Base-by-base conservation (phyloP, 768 basidiomycete species). In the Suillus brevipes region DNA sequence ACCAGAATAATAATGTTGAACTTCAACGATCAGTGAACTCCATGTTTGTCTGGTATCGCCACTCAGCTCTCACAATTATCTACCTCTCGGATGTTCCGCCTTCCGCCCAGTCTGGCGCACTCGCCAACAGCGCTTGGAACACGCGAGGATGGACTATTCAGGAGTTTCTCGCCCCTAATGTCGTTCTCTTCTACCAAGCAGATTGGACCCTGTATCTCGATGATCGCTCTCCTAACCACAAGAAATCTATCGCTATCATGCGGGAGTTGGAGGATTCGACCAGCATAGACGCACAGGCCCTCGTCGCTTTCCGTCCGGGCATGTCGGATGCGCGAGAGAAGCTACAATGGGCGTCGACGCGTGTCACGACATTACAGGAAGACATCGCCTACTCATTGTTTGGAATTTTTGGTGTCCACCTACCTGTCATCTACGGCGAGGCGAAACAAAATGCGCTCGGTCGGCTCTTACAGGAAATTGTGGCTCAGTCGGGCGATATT, bases 71-170 rank as follows among this genome's bases (percentile, higher is more conserved):
- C 42, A 67, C 66, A 16, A 28, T 64, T 6, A 50, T 63, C 9
- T 57, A 57, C 36, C 36, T 57, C n/a, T 57, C 55, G 7, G 55
- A 57, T 7, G 55, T 57, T 23, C 10, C 34, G 6, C n/a, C 55
- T 14, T 57, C 12, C 13, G 37, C 55, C 13, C 37, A 37, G 34
- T n/a, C 55, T 40, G 56, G 52, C 38, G 63, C 13, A 37, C 34
- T 56, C 13, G 55, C 40, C 47, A 37, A 43, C 13, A 56, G 55
- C 13, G 55, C 55, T 7, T 74, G 73, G 74, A 65, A 67, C 14
- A 69, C 61, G 14, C 66, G 74, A 50, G 73, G 67, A 7, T 74
- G 73, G 74, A 74, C 73, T 12, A 64, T 74, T 34, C 74, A 75
- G 42, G 73, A 74, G 58, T 62, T 70, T 67, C 23, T 74, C 16